Percentiles rank a stretch among this genome's conserved stretches.
Conservation (phyloP, 306 rosid genomes). For the Prunus mongolica region DNA sequence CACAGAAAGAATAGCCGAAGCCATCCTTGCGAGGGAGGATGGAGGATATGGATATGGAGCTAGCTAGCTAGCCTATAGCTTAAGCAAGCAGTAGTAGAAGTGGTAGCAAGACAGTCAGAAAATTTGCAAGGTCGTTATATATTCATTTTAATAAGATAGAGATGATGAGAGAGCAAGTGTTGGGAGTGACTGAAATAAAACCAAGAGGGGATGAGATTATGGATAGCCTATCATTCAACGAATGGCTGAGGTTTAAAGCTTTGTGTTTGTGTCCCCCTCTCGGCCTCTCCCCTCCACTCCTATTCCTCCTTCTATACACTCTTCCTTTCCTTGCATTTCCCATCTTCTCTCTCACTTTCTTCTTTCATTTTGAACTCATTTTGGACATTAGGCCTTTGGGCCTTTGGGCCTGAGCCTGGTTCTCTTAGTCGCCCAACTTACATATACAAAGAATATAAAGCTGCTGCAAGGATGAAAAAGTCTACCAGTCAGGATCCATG, state of each 20-base stretch:
- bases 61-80: background rate
- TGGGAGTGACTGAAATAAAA: slow-evolving; percentile 46
- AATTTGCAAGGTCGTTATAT: slow-evolving; percentile 7
- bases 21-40: slow-evolving; percentile 42
- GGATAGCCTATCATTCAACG: slow-evolving; percentile 61
- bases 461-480: too few species aligned
- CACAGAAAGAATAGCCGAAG: slow-evolving; percentile 88
- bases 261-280: slow-evolving; percentile 7
- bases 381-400: background rate
- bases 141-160: background rate
- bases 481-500: too few species aligned
- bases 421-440: background rate
- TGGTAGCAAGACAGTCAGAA: slow-evolving; percentile 9
- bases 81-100: background rate
- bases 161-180: background rate
- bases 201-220: slow-evolving; percentile 65
- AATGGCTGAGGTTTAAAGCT: slow-evolving; percentile 56
- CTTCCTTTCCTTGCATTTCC: slow-evolving; percentile 17
- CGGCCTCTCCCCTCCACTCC: slow-evolving; percentile 9
- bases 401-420: background rate
- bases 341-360: background rate
- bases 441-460: too few species aligned
- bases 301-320: slow-evolving; percentile 1
- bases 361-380: background rate
- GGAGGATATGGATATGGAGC: background rate